A percentile compares a stretch with the other conserved stretches of the same genome.
Evolutionary conservation across 139 green algal species (phyloP).

Genomic region (Picocystis salinarum): DNA sequence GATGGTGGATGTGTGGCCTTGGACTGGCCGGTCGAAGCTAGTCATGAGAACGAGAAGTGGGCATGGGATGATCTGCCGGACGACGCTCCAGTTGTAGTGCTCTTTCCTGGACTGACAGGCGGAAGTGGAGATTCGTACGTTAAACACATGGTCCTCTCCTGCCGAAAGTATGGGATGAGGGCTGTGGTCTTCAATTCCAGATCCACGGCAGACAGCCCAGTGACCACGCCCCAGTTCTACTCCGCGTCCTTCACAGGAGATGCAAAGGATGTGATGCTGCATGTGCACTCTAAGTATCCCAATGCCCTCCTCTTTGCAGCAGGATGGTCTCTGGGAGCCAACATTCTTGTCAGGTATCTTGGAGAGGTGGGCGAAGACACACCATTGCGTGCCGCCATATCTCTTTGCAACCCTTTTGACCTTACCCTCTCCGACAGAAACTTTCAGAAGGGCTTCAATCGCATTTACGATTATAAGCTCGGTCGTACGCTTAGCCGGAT

Average conservation of each 20-base stretch:
- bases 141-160: conserved; percentile 22
- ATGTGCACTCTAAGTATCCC: conserved; percentile 19
- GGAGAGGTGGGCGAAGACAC: conserved; percentile 23
- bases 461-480: conserved; percentile 67
- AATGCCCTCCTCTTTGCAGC: conserved; percentile 34
- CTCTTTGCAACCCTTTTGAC: conserved; percentile 59
- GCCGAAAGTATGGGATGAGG: conserved; percentile 15
- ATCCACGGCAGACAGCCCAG: conserved; percentile 60
- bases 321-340: conserved; percentile 81
- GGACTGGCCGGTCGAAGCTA: conserved; percentile 38
- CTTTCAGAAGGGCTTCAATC: conserved; percentile 61
- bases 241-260: conserved; percentile 79
- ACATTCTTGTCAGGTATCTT: conserved; percentile 67
- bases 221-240: conserved; percentile 76
- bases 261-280: conserved; percentile 31
- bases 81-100: conserved; percentile 55
- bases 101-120: conserved; percentile 78
- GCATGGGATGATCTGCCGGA: conserved; percentile 17
- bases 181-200: conserved; percentile 74
- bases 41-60: neutral
- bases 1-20: conserved; percentile 71
- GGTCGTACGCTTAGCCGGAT: conserved; percentile 30
- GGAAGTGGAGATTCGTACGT: conserved; percentile 75
- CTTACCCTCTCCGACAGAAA: conserved; percentile 32
- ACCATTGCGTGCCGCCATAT: conserved; percentile 54